Evolutionary conservation across 1,284 basidiomycete species (phyloP), one percentile per base, ranked within the genome.

Genomic region (Agaricales sp.): DNA sequence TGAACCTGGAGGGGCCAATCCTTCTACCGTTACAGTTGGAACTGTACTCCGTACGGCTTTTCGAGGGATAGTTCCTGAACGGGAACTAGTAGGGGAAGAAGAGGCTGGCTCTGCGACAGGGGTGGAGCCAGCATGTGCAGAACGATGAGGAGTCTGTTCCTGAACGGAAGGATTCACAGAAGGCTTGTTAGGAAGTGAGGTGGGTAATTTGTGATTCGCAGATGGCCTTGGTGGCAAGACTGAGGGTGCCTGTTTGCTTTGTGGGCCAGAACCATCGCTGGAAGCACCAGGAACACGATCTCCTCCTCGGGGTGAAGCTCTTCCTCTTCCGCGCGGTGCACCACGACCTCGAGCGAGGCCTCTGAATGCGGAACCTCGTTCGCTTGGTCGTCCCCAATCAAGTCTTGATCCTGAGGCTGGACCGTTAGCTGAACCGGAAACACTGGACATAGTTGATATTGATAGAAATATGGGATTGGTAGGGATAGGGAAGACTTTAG

Each of bases 331-430:
- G 24, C 63, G 60, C 51, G 61, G 59, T 23, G 64, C 55, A 47
- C 63, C 61, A 46, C 59, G 61, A 50, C 67, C 63, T 30, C 66
- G 50, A 14, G 61, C 57, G 35, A 49, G 19, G 3, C 66, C 65
- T 45, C 70, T 74, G 56, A 77, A 75, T 23, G 75, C 68, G 25
- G 74, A 66, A 8, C 72, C 73, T 50, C 72, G 61, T 37, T 80
- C 79, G 43, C 66, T 67, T 20, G 61, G 59, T 45, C 68, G 67
- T 43, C 61, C 62, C 78, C 78, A 77, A 47, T 68, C 68, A 49
- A 61, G 59, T 47, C 68, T 66, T 48, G 65, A 57, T n/a, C n/a
- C n/a, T n/a, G n/a, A n/a, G n/a, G 48, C 60, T 55, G 21, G 58
- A 51, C 45, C 59, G 56, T 39, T 56, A 51, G 63, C 58, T 48